Base-by-base conservation (phyloP, 441 rosid genomes). In the Pelargonium australe region DNA sequence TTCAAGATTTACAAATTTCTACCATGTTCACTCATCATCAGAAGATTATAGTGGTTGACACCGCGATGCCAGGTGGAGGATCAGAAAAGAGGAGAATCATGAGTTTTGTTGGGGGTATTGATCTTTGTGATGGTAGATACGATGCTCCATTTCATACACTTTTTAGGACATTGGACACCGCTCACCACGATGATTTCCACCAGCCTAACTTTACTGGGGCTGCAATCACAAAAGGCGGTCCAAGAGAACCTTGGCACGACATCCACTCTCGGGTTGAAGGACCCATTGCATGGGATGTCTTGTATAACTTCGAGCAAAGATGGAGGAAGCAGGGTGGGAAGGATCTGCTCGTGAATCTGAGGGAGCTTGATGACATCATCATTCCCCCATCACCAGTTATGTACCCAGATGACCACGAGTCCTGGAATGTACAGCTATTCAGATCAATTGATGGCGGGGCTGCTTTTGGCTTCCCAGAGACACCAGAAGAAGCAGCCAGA, bases 161-260 rank as follows among this genome's bases (percentile, higher is more conserved):
- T 51, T 88, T 88, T 65, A 23, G 14, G 72, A 84, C 89, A 11
- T 66, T 88, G 64, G 65, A 73, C 34, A 57, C 70, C 12, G 69
- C 76, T 49, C 86, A 84, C 73, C 34, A 31, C 10, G 64, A 78
- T 13, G 93, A 88, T 75, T 86, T 88, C 77, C 86, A 86, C 65
- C 87, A 86, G 72, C 93, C 93, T 0, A 86, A 83, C 49, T 86
- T 88, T 49, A 61, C 55, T 2, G 87, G 83, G 0, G 70, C 90
- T n/a, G 82, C 87, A 0, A 78, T 86, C n/a, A 69, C 60, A 37
- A 86, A 78, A 37, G 93, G 90, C 0, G 87, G 93, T 69, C 93
- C 90, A 1, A 80, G 93, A 31, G 86, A 84, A 73, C 93, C 93
- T 0, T 85, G 92, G 92, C 92, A 87, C 5, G 92, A 88, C 64